These are phyloP conservation scores for Pseudocercospora vitis DNA, from an alignment of 2,329 filamentous ascomycete species.

Conservation along the genomic window DNA sequence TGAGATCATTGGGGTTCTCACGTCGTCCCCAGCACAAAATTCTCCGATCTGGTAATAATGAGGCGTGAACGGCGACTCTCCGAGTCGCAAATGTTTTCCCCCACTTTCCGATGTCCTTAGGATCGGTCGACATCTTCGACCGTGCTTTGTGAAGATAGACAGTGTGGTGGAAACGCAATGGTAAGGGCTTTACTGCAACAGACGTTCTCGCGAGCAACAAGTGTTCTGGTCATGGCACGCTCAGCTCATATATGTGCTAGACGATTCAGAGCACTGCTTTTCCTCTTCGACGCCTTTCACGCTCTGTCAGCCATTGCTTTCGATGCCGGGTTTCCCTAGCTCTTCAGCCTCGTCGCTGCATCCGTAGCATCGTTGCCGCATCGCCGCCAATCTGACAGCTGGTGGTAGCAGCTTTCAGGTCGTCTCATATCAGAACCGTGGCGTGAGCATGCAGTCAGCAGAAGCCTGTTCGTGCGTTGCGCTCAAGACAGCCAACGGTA, in stretches of 20 bases:
- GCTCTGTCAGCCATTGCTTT: background rate
- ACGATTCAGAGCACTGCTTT: background rate
- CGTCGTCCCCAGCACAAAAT: background rate
- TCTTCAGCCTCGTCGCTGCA: background rate
- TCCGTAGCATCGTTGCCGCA: background rate
- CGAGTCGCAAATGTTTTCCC: background rate
- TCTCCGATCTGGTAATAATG: background rate
- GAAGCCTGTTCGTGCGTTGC: too few species aligned
- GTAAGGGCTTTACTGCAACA: background rate
- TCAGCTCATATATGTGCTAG: background rate
- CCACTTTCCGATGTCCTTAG: background rate
- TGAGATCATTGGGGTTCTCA: background rate
- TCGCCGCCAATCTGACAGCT: background rate
- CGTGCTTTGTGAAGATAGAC: background rate
- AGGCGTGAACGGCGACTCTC: background rate
- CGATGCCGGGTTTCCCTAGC: background rate
- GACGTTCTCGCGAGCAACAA: background rate
- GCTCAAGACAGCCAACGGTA: too few species aligned
- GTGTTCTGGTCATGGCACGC: too few species aligned
- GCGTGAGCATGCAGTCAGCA: background rate
- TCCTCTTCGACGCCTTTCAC: background rate
- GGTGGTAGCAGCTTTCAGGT: background rate
- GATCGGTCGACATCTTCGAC: background rate
- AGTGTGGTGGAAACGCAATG: background rate
- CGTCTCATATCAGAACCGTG: too few species aligned